Conservation (phyloP, 1,284 basidiomycete genomes). For the Boletellus sp. region DNA sequence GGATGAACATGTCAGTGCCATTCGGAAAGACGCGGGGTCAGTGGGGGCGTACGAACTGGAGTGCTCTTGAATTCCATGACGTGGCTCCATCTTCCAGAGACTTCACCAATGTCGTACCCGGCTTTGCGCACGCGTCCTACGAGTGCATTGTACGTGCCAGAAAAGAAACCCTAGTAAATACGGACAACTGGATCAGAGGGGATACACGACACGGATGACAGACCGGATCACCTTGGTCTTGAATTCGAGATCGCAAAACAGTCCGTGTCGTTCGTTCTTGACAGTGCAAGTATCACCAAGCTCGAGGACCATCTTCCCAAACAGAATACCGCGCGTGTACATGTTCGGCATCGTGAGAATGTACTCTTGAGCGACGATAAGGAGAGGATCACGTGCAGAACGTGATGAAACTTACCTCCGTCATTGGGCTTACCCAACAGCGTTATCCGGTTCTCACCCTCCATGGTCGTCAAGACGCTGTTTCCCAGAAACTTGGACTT, state of each 20-base stretch:
- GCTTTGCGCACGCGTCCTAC: constrained; percentile 73
- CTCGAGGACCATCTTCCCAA: constrained; percentile 98
- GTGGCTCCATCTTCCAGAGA: constrained; percentile 90
- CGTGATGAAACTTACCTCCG: constrained; percentile 55
- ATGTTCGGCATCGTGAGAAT: constrained; percentile 95
- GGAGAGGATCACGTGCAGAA: constrained; percentile 3
- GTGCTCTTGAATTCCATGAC: constrained; percentile 82
- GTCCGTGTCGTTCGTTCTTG: constrained; percentile 74
- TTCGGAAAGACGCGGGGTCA: background rate
- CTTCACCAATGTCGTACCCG: constrained; percentile 76
- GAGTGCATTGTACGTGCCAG: constrained; percentile 93
- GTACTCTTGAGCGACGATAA: constrained; percentile 54
- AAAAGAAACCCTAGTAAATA: constrained; percentile 84
- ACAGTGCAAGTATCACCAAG: constrained; percentile 90
- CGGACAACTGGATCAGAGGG: background rate
- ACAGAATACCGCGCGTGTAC: constrained; percentile 96
- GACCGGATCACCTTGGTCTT: constrained; percentile 78
- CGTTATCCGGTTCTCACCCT: constrained; percentile 88
- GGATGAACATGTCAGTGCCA: background rate
- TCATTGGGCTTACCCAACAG: constrained; percentile 81
- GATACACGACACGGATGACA: background rate
- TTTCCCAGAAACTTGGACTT: constrained; percentile 98
- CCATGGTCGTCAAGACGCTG: constrained; percentile 93
- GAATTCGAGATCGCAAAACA: constrained; percentile 89
- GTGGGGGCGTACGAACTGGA: constrained; percentile 45